A percentile compares a stretch with the other conserved stretches of the same genome.
Conservation (phyloP, 441 rosid genomes). For the Viola pubescens region DNA sequence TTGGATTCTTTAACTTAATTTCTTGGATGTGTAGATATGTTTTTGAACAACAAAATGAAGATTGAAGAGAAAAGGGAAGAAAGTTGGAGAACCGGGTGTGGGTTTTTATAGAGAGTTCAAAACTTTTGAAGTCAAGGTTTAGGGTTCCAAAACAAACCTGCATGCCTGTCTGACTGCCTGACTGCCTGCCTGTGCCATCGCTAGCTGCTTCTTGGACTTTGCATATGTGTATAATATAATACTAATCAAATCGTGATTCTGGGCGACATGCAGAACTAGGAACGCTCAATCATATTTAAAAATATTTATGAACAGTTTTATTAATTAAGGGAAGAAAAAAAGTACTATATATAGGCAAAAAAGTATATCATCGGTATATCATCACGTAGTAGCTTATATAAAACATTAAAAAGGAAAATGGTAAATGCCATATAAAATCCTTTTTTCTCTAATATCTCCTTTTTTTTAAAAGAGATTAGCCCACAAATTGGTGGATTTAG, state of each 20-base stretch:
- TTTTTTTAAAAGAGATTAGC: too few relatives aligned
- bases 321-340: neutral
- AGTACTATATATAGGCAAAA: neutral
- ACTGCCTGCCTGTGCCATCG: slow-evolving; percentile 2
- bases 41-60: slow-evolving; percentile 11
- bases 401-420: too few relatives aligned
- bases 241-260: neutral
- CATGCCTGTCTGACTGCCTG: slow-evolving; percentile 2
- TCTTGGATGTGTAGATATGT: slow-evolving; percentile 5
- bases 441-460: too few relatives aligned
- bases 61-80: slow-evolving; percentile 15
- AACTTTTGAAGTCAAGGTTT: slow-evolving; percentile 32
- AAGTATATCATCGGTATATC: too few relatives aligned
- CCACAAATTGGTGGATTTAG: too few relatives aligned
- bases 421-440: too few relatives aligned
- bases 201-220: too few relatives aligned
- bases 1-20: slow-evolving; percentile 5
- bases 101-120: slow-evolving; percentile 35
- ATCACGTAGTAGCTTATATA: too few relatives aligned
- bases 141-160: slow-evolving; percentile 27
- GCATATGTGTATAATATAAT: too few relatives aligned
- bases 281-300: slow-evolving; percentile 10
- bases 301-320: neutral
- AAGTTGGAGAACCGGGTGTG: slow-evolving; percentile 5
- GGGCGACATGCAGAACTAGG: slow-evolving; percentile 28